A percentile compares a stretch with the other conserved stretches of the same genome.
These are phyloP conservation scores for Zygosaccharomyces siamensis DNA, from an alignment of 805 yeast genomes.

Conservation along the genomic window DNA sequence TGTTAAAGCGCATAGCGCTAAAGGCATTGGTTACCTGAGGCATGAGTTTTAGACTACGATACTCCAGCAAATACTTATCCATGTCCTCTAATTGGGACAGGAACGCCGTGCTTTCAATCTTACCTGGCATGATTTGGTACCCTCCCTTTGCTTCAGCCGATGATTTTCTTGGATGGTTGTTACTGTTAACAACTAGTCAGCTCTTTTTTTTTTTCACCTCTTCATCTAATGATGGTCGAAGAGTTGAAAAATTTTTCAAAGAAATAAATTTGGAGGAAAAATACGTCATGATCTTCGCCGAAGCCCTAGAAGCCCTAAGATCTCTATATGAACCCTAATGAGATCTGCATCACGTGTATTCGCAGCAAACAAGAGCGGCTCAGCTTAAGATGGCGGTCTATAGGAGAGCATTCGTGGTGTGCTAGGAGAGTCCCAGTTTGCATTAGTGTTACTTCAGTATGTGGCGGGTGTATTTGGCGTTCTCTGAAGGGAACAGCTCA, in stretches of 20 bases:
- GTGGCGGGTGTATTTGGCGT: too few relatives aligned
- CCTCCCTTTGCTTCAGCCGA: neutral
- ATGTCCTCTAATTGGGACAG: conserved; percentile 35
- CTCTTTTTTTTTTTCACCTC: neutral
- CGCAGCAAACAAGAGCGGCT: too few relatives aligned
- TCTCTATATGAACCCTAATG: neutral
- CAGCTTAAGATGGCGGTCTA: too few relatives aligned
- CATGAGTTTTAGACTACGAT: conserved; percentile 22
- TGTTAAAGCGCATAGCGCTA: conserved; percentile 6
- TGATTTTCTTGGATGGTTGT: neutral
- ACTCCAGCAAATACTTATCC: conserved; percentile 29
- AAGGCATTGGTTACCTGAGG: conserved; percentile 15
- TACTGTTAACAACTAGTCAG: neutral
- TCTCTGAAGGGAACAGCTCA: too few relatives aligned
- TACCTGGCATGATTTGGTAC: conserved; percentile 27
- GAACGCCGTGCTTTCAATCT: conserved; percentile 30
- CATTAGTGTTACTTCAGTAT: too few relatives aligned
- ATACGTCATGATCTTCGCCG: neutral
- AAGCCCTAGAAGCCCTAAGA: neutral
- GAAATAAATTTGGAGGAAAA: neutral
- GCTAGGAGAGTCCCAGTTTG: too few relatives aligned
- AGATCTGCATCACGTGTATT: neutral
- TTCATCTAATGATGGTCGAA: neutral
- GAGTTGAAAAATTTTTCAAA: conserved; percentile 14
- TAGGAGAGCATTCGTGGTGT: too few relatives aligned